phyloP scores from a whole-genome alignment of 257 asterid genomes.

The Capsicum baccatum region DNA sequence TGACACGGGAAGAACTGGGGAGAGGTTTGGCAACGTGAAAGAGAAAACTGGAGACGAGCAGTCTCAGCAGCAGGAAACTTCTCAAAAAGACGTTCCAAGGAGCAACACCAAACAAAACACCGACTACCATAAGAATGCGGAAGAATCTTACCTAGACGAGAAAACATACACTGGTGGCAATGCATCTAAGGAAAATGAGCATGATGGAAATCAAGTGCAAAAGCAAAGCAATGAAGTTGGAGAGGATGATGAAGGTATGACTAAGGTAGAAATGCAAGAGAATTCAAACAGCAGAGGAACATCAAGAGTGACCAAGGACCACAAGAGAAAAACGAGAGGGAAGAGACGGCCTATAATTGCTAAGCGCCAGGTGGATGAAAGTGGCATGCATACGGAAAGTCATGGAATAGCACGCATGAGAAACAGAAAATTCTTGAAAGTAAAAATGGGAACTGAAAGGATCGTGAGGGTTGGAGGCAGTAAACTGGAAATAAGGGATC shows the following conservation, averaged over 20 bases:
- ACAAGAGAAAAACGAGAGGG: constrained; percentile 41
- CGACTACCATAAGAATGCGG: constrained; percentile 18
- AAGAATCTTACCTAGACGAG: constrained; percentile 20
- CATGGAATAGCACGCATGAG: constrained; percentile 32
- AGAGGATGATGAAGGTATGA: constrained; percentile 28
- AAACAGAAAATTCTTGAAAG: background rate
- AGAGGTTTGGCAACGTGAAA: constrained; percentile 21
- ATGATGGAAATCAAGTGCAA: constrained; percentile 30
- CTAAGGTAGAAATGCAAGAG: constrained; percentile 43
- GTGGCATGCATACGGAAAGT: constrained; percentile 26
- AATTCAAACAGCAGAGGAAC: constrained; percentile 29
- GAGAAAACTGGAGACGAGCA: constrained; percentile 33
- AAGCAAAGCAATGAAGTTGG: constrained; percentile 24
- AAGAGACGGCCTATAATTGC: constrained; percentile 46
- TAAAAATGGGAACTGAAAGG: constrained; percentile 21
- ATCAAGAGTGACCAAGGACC: constrained; percentile 7
- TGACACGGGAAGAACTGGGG: constrained; percentile 27
- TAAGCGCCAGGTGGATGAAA: constrained; percentile 29
- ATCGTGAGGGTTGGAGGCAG: background rate
- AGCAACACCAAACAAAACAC: constrained; percentile 23
- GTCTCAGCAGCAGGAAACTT: constrained; percentile 25
- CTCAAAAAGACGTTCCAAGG: constrained; percentile 28
- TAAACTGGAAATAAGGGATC: background rate
- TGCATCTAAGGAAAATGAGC: background rate
- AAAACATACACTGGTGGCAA: constrained; percentile 7